Evolutionary conservation across 805 yeast genomes (phyloP).

Genomic region (Ogataea corticis): DNA sequence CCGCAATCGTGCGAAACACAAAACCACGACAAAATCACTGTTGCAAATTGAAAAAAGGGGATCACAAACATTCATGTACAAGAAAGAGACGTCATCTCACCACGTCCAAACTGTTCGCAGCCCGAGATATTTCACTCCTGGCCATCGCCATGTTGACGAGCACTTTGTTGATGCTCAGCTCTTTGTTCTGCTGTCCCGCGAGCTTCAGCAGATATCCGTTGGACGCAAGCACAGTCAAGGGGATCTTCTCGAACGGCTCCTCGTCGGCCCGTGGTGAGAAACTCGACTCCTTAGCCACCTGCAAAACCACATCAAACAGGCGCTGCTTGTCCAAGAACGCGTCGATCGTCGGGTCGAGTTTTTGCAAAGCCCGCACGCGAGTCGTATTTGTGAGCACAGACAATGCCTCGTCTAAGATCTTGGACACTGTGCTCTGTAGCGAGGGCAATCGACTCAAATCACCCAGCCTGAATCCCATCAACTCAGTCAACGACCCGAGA

Average conservation of each 20-base stretch:
- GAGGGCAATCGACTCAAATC: constrained; percentile 1
- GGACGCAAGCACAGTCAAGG: constrained; percentile 5
- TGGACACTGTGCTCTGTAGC: constrained; percentile 8
- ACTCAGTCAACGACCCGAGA: constrained; percentile 17
- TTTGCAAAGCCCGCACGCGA: constrained; percentile 6
- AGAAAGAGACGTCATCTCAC: constrained; percentile 1
- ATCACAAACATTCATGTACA: neutral
- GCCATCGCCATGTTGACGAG: constrained; percentile 13
- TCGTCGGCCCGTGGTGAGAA: no score
- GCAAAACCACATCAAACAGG: constrained; percentile 11
- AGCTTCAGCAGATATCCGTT: constrained; percentile 12
- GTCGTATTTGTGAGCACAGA: constrained; percentile 10
- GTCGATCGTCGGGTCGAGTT: constrained; percentile 18
- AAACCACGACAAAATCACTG: neutral
- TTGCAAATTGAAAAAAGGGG: neutral
- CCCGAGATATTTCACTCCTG: neutral
- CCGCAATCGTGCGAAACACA: neutral
- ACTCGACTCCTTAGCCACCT: constrained; percentile 3
- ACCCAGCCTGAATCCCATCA: constrained; percentile 10
- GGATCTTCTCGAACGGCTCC: neutral
- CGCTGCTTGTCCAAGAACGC: constrained; percentile 19
- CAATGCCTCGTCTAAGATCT: constrained; percentile 18
- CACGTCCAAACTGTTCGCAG: neutral
- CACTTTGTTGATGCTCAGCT: constrained; percentile 5
- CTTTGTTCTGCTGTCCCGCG: constrained; percentile 6